These are phyloP conservation scores for Seiridium unicorne DNA, from an alignment of 2,329 filamentous ascomycete genomes.

Conservation along the genomic window DNA sequence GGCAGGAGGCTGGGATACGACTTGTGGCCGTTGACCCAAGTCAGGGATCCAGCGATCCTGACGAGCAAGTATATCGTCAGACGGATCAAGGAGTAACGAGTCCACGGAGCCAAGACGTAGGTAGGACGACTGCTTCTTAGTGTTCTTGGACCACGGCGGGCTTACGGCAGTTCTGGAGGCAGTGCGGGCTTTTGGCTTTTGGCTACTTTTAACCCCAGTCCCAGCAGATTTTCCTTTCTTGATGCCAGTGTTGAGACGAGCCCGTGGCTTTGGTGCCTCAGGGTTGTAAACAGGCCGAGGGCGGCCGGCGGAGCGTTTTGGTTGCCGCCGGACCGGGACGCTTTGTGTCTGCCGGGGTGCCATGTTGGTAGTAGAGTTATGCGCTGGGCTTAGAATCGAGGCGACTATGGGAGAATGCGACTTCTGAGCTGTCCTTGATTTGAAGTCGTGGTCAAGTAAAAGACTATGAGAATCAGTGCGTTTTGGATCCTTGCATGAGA, in stretches of 20 bases:
- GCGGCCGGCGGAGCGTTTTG: not conserved
- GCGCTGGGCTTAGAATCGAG: too few relatives aligned
- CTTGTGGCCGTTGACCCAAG: not conserved
- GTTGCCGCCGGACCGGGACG: not conserved
- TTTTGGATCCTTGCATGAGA: too few relatives aligned
- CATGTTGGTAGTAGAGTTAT: not conserved
- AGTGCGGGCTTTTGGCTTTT: too few relatives aligned
- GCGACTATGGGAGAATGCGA: too few relatives aligned
- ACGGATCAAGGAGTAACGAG: not conserved
- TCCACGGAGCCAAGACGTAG: not conserved
- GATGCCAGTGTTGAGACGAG: not conserved
- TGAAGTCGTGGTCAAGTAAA: too few relatives aligned
- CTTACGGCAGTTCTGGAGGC: not conserved
- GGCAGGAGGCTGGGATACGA: not conserved
- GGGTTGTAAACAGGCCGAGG: not conserved
- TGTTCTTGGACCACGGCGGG: not conserved
- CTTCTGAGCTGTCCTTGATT: too few relatives aligned
- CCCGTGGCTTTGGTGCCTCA: not conserved
- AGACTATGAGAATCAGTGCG: too few relatives aligned
- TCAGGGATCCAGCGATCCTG: conserved; percentile 4
- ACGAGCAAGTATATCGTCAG: not conserved
- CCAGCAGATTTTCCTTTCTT: not conserved
- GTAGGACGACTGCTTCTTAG: not conserved
- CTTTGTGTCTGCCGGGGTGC: not conserved
- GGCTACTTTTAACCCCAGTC: too few relatives aligned